These are phyloP conservation scores for Boletus huronensis DNA, from an alignment of 768 basidiomycete species.

Conservation along the genomic window DNA sequence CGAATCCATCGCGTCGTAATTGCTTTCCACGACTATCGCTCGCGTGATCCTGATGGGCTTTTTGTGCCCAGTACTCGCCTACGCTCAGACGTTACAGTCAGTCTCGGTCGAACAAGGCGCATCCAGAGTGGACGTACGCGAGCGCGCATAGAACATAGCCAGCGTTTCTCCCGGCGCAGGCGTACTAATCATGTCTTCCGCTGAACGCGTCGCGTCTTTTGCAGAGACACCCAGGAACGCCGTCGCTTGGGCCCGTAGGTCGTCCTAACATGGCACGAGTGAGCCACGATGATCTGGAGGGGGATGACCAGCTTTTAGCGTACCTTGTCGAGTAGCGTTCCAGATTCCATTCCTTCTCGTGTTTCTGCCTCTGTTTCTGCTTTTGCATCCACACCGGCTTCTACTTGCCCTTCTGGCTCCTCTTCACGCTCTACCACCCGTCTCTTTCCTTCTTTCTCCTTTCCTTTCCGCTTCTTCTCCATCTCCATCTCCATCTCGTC, in stretches of 20 bases:
- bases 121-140: constrained; percentile 45
- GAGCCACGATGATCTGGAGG: neutral
- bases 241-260: constrained; percentile 42
- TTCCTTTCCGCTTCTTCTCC: constrained; percentile 1
- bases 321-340: constrained; percentile 8
- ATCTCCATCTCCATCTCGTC: constrained; percentile 1
- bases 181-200: constrained; percentile 72
- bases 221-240: constrained; percentile 65
- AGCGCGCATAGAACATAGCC: constrained; percentile 78
- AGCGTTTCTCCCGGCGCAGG: constrained; percentile 84
- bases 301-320: rapidly evolving
- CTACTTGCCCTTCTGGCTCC: constrained; percentile 6
- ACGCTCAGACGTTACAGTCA: neutral
- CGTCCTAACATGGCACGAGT: constrained; percentile 22
- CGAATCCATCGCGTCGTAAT: constrained; percentile 74
- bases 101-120: too few relatives aligned
- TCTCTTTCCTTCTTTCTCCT: constrained; percentile 9
- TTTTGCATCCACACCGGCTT: neutral
- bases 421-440: constrained; percentile 31
- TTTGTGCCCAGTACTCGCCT: constrained; percentile 82
- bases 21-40: constrained; percentile 74
- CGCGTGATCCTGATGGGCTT: constrained; percentile 49
- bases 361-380: neutral
- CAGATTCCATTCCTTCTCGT: constrained; percentile 17
- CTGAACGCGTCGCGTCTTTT: constrained; percentile 48